Conservation (phyloP, 352 stramenopile species). For the Thalassiosira livingstoniorum region DNA sequence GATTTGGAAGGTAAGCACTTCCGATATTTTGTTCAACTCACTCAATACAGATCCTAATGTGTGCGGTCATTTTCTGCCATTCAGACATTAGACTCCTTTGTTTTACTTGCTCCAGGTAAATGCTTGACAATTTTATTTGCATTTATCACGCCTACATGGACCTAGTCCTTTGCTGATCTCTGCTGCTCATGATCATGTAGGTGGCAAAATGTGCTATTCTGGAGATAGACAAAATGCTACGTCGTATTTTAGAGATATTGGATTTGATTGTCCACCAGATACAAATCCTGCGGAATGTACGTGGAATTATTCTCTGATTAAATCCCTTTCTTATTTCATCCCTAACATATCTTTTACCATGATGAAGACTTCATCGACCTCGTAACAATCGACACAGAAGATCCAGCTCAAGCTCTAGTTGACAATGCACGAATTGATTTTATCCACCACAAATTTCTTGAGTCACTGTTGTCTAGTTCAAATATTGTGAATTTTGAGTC, state of each 20-base stretch:
- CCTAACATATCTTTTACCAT: neutral
- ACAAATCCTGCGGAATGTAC: slow-evolving; percentile 86
- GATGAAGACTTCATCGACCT: slow-evolving; percentile 81
- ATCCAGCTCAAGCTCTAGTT: slow-evolving; percentile 50
- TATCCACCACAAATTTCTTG: slow-evolving; percentile 58
- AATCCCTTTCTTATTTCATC: neutral
- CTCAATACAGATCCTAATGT: too few relatives aligned
- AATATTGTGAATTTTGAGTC: too few relatives aligned
- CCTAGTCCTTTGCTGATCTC: too few relatives aligned
- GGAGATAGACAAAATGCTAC: slow-evolving; percentile 60
- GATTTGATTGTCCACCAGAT: slow-evolving; percentile 77
- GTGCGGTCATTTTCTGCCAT: too few relatives aligned
- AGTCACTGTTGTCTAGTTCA: too few relatives aligned
- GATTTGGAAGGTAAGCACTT: slow-evolving; percentile 82
- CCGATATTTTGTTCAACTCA: too few relatives aligned
- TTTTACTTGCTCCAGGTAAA: slow-evolving; percentile 89
- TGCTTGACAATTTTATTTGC: too few relatives aligned
- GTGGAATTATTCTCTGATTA: neutral
- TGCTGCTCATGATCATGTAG: too few relatives aligned
- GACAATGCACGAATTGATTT: slow-evolving; percentile 68
- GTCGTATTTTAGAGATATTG: slow-evolving; percentile 79
- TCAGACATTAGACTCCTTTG: slow-evolving; percentile 89
- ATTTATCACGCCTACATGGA: too few relatives aligned
- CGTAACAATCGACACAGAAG: slow-evolving; percentile 81
- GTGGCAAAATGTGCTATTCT: slow-evolving; percentile 81